Evolutionary conservation across 73 alveolate genomes (phyloP), one percentile per base, ranked within the genome.

Genomic region (Stentor roeselii): DNA sequence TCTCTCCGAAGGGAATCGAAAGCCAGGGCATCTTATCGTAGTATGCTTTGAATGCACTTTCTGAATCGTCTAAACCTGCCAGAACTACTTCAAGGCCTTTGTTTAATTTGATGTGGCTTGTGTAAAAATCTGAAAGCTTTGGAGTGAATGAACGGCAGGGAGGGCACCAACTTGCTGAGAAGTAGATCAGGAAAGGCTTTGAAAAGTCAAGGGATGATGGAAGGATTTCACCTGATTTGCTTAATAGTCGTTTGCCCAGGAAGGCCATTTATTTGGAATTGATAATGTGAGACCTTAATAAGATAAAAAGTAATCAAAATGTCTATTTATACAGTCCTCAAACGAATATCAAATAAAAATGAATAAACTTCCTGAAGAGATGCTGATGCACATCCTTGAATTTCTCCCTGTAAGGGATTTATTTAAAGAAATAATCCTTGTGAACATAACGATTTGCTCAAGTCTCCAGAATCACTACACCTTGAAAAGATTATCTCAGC

Each of bases 11-110:
- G 1, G 80, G 37, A 34, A 67, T 32, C 34, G 80, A 0, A 1
- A 67, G 80, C 80, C 80, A 67, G 14, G 80, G 80, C 80, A 67
- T 67, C 34, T 67, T 67, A 27, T 67, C 80, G 34, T 50, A 50
- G 21, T 50, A 50, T 11, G 6, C 67, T 11, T 50, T 21, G 21
- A 50, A 50, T 11, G 6, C 67, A 11, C 21, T 50, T 21, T 50
- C 21, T 50, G 67, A 11, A 11, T 50, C 67, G 21, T 50, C 67
- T 21, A 50, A 21, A 50, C 30, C 21, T 11, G 67, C 67, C 21
- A 50, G 21, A 50, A 50, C 67, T 11, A 50, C 67, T 50, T 50
- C 67, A 50, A 6, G 21, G 6, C 21, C 30, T 50, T 50, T 50
- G 6, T 50, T 6, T 21, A 21, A 21, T 11, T 6, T 50, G 67